Evolutionary conservation across 2,329 filamentous ascomycete genomes (phyloP).

Genomic region (Verticillium longisporum): DNA sequence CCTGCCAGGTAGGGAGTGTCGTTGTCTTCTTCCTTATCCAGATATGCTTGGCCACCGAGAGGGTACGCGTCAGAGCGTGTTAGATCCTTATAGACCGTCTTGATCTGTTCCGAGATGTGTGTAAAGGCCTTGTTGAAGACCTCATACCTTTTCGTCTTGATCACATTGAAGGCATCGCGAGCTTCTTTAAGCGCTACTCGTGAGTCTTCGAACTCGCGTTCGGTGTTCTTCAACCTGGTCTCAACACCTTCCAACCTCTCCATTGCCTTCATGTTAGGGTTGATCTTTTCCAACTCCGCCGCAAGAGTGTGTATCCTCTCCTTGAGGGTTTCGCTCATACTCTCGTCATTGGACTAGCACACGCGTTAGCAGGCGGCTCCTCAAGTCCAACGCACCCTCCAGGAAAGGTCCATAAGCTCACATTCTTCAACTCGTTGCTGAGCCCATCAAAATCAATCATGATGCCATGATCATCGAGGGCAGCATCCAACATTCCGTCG

Average conservation of each 20-base stretch:
- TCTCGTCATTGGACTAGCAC: slow-evolving; percentile 57
- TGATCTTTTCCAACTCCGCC: slow-evolving; percentile 82
- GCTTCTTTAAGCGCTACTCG: slow-evolving; percentile 66
- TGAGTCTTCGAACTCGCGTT: slow-evolving; percentile 84
- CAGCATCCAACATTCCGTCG: slow-evolving; percentile 53
- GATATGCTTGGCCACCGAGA: slow-evolving; percentile 80
- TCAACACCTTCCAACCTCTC: slow-evolving; percentile 86
- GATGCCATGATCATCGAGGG: slow-evolving; percentile 85
- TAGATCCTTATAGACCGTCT: slow-evolving; percentile 88
- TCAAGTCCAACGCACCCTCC: not conserved
- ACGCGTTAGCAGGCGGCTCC: slow-evolving; percentile 19
- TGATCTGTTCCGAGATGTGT: slow-evolving; percentile 93
- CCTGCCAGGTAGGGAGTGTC: slow-evolving; percentile 93
- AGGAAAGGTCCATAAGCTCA: slow-evolving; percentile 32
- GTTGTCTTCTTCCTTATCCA: slow-evolving; percentile 90
- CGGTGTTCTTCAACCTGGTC: slow-evolving; percentile 71
- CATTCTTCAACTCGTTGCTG: slow-evolving; percentile 74
- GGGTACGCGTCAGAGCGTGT: slow-evolving; percentile 88
- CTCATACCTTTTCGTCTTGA: slow-evolving; percentile 78
- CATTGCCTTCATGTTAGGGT: slow-evolving; percentile 93
- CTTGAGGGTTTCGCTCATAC: slow-evolving; percentile 67
- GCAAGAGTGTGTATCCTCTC: slow-evolving; percentile 71
- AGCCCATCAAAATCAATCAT: slow-evolving; percentile 78
- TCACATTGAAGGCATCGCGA: slow-evolving; percentile 74
- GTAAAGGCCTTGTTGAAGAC: slow-evolving; percentile 93